Evolutionary conservation across 495 filamentous ascomycete genomes (phyloP), one percentile per base, ranked within the genome.

Genomic region (Daldinia concentrica): DNA sequence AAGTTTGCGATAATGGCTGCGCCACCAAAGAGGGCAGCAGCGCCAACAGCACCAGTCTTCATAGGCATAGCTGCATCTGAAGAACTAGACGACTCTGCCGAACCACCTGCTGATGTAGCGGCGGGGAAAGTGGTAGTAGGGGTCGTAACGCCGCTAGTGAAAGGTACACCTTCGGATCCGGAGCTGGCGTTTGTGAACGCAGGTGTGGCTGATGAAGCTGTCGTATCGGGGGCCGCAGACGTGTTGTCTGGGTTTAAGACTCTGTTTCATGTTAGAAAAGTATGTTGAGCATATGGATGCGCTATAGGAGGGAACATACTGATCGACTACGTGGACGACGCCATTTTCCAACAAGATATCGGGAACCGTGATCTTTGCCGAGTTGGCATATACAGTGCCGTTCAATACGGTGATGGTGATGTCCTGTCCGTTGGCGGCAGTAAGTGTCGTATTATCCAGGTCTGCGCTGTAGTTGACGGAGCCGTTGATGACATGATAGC

Each of bases 241-340:
- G 81, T 79, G 66, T 85, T 86, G 27, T 81, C 77, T 5, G 89
- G 90, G 79, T 91, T 91, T 54, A 91, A 77, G 37, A 90, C 88
- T 58, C 87, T 88, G 54, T 37, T 17, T 15, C 32, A 37, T 17
- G 43, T 62, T 15, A 66, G 58, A 26, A 58, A 32, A n/a, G 52
- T 55, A 26, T 48, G 11, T 41, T 14, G 43, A 60, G 9, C 26
- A 14, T 54, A 51, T 30, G 43, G 19, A 15, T 14, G 52, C 6
- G 17, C 12, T 12, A 59, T 34, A 2, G 15, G 30, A 6, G 48
- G 27, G 36, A 54, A 73, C 77, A 69, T 66, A 84, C 86, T 77
- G 79, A 68, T 91, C 87, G 66, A 91, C 85, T 32, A 91, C 77
- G 73, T 92, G 90, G 5, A 92, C 77, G 9, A 93, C 90, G 64